Evolutionary conservation across 2,329 filamentous ascomycete genomes (phyloP).

Genomic region (Colletotrichum euphorbiae): DNA sequence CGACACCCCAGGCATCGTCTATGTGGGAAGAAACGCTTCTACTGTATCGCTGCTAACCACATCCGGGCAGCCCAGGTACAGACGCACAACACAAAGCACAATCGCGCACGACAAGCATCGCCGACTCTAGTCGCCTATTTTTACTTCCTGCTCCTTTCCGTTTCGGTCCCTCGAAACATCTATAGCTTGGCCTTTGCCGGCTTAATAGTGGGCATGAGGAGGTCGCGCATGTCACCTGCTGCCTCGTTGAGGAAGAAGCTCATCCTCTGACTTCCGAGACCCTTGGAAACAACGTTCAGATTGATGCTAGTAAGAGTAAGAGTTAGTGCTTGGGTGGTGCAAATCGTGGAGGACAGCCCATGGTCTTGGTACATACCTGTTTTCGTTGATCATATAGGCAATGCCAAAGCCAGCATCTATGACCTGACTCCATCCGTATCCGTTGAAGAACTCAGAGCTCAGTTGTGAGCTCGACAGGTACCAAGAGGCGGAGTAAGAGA

Average conservation of each 20-base stretch:
- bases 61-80: background rate
- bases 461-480: conserved; percentile 90
- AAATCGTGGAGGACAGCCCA: too few relatives aligned
- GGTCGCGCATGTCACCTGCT: conserved; percentile 86
- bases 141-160: background rate
- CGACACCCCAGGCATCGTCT: conserved; percentile 17
- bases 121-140: background rate
- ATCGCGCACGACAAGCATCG: background rate
- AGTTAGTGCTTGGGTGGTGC: background rate
- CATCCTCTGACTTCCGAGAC: conserved; percentile 90
- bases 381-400: conserved; percentile 99
- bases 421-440: conserved; percentile 98
- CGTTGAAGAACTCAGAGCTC: conserved; percentile 97
- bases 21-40: conserved; percentile 27
- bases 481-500: conserved; percentile 86
- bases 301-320: conserved; percentile 73
- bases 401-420: conserved; percentile 97
- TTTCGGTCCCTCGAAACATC: conserved; percentile 27
- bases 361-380: conserved; percentile 69
- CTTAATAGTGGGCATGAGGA: conserved; percentile 84
- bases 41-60: conserved; percentile 14
- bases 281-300: conserved; percentile 98
- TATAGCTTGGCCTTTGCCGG: conserved; percentile 90
- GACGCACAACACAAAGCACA: background rate
- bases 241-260: conserved; percentile 96